Conservation (phyloP, 129 eudicot genomes). For the Escallonia rubra region DNA sequence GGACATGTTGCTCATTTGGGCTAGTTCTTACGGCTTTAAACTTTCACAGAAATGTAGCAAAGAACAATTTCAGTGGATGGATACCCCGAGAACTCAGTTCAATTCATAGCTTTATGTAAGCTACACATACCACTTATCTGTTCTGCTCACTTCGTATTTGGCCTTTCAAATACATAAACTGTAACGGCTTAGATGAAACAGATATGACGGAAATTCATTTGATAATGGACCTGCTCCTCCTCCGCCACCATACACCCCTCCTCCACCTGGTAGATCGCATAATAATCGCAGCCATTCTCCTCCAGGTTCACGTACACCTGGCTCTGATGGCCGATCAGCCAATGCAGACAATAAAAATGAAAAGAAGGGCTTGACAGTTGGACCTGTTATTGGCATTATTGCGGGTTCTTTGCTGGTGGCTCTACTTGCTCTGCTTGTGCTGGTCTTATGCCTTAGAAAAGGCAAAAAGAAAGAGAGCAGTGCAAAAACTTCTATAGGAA, state of each 20-base stretch:
- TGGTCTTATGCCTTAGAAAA: slow-evolving; percentile 51
- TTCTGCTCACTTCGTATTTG: no score
- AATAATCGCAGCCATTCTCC: slow-evolving; percentile 38
- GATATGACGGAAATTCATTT: slow-evolving; percentile 85
- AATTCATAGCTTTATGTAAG: slow-evolving; percentile 70
- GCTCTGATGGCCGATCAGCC: slow-evolving; percentile 33
- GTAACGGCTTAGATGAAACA: slow-evolving; percentile 23
- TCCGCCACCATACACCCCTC: slow-evolving; percentile 83
- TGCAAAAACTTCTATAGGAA: slow-evolving; percentile 43
- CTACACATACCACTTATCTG: neutral
- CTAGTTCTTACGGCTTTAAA: slow-evolving; percentile 4
- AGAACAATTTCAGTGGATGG: slow-evolving; percentile 91
- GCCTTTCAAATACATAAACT: no score
- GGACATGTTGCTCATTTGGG: neutral
- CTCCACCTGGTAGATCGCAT: slow-evolving; percentile 77
- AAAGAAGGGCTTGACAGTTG: slow-evolving; percentile 44
- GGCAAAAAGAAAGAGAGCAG: slow-evolving; percentile 42
- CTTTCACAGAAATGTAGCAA: slow-evolving; percentile 74
- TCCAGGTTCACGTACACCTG: slow-evolving; percentile 40
- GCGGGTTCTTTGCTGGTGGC: slow-evolving; percentile 48
- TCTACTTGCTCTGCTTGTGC: slow-evolving; percentile 44
- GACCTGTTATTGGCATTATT: slow-evolving; percentile 70
- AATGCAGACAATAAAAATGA: slow-evolving; percentile 28
- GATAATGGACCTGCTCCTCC: slow-evolving; percentile 97
- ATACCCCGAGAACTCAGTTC: slow-evolving; percentile 77